Percentiles rank a stretch among this genome's conserved stretches.
These are phyloP conservation scores for Salix udensis DNA, from an alignment of 345 rosid species.

Conservation along the genomic window DNA sequence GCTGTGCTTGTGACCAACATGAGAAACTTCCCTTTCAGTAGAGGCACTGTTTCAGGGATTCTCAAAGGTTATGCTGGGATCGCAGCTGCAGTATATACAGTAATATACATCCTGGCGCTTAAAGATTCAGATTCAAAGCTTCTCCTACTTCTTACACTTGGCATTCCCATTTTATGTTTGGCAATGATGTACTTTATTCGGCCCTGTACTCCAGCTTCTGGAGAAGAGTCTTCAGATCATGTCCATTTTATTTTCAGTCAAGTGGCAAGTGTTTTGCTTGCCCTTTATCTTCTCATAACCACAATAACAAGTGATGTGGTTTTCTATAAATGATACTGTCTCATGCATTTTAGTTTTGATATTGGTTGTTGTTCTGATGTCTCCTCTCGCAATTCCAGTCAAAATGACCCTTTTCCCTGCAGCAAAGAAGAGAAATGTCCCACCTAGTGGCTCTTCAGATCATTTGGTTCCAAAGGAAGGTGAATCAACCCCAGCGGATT, in stretches of 20 bases:
- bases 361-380: conserved; percentile 53
- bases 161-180: conserved; percentile 69
- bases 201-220: conserved; percentile 77
- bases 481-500: conserved; percentile 34
- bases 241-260: conserved; percentile 68
- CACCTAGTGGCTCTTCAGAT: conserved; percentile 55
- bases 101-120: conserved; percentile 57
- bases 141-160: conserved; percentile 60
- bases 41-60: conserved; percentile 79
- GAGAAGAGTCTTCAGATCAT: conserved; percentile 81
- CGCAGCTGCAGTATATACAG: conserved; percentile 75
- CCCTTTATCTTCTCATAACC: conserved; percentile 55
- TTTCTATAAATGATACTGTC: conserved; percentile 35
- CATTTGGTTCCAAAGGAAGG: conserved; percentile 43
- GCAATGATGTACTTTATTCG: conserved; percentile 69
- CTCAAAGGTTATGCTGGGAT: conserved; percentile 87
- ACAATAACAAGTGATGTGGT: conserved; percentile 46
- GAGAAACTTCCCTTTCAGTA: conserved; percentile 82
- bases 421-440: conserved; percentile 33
- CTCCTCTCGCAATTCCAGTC: conserved; percentile 86
- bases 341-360: conserved; percentile 51
- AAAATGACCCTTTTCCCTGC: conserved; percentile 88
- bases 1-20: conserved; percentile 88
- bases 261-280: conserved; percentile 60
- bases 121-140: conserved; percentile 55